Percentiles rank a stretch among this genome's conserved stretches.
These are phyloP conservation scores for Solanum paucissectum DNA, from an alignment of 257 asterid genomes.

Conservation along the genomic window DNA sequence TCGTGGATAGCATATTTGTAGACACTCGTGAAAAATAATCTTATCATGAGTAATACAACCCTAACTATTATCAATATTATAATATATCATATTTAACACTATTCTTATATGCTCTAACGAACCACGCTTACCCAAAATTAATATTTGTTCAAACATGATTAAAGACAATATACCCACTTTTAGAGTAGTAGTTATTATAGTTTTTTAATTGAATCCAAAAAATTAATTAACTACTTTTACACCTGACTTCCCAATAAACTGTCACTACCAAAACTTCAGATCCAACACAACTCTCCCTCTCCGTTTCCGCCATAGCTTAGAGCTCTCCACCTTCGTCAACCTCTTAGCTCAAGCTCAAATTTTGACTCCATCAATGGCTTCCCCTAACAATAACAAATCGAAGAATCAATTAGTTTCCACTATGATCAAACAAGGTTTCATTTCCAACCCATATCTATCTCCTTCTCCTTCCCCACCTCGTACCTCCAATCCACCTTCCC, in stretches of 20 bases:
- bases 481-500: conserved; percentile 20
- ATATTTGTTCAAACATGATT: neutral
- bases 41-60: too few relatives aligned
- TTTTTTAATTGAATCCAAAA: neutral
- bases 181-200: conserved; percentile 2
- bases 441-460: conserved; percentile 59
- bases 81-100: too few relatives aligned
- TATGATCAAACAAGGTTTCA: conserved; percentile 87
- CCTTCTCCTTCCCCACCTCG: conserved; percentile 16
- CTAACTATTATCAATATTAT: too few relatives aligned
- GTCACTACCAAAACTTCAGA: conserved; percentile 17
- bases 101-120: too few relatives aligned
- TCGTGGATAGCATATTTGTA: too few relatives aligned
- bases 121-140: too few relatives aligned
- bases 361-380: conserved; percentile 32
- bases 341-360: neutral
- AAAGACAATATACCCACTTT: neutral
- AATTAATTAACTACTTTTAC: neutral
- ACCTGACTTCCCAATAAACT: neutral
- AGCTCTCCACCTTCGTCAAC: neutral
- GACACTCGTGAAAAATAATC: neutral
- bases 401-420: conserved; percentile 51
- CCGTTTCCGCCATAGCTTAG: conserved; percentile 1
- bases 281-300: conserved; percentile 9
- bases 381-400: conserved; percentile 3